phyloP scores from a whole-genome alignment of 129 eudicot genomes.

The Pseudognaphalium luteoalbum region DNA sequence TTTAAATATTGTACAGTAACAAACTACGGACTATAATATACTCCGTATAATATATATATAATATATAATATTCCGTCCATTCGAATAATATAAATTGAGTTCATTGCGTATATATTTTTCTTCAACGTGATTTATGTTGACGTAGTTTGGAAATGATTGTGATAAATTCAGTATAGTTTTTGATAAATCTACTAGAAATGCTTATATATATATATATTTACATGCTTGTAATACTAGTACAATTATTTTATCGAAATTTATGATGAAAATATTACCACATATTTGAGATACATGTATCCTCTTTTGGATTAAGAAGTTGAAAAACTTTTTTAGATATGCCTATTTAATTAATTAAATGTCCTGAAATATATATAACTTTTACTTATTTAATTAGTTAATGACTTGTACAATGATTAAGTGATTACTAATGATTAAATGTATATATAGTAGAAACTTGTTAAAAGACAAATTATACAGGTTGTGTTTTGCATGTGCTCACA shows the following conservation, averaged over 20 bases:
- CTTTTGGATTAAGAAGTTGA: background rate
- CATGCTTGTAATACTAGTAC: no score
- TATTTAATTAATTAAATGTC: no score
- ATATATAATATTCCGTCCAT: background rate
- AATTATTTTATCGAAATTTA: no score
- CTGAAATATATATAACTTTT: background rate
- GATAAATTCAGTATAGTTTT: no score
- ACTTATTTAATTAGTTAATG: background rate
- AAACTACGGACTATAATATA: no score
- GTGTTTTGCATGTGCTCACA: constrained; percentile 36
- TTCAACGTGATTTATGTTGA: background rate
- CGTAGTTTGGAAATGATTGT: no score
- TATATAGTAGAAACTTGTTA: constrained; percentile 5
- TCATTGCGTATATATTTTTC: no score
- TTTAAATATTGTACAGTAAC: background rate
- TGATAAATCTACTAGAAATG: no score
- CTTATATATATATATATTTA: no score
- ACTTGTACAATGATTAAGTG: constrained; percentile 30
- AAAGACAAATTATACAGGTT: constrained; percentile 37
- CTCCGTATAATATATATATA: no score
- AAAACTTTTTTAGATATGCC: background rate
- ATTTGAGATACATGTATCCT: background rate
- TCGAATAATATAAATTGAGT: background rate
- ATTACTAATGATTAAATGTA: no score
- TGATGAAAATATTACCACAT: no score